A percentile compares a stretch with the other conserved stretches of the same genome.
These are phyloP conservation scores for Scytalidium lignicola DNA, from an alignment of 2,329 filamentous ascomycete species.

Conservation along the genomic window DNA sequence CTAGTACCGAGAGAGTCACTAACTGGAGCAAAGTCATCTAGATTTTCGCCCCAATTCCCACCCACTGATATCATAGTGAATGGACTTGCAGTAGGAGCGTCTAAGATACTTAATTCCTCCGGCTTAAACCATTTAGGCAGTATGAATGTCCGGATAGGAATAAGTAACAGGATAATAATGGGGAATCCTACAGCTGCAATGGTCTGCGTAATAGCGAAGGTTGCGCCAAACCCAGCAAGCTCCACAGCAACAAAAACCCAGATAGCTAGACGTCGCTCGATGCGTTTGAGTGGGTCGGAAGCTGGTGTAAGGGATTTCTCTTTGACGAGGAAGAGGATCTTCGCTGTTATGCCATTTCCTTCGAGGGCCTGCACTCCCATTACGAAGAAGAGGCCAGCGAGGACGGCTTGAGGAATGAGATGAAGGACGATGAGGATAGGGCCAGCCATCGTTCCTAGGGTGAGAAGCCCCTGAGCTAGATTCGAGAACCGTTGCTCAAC, in stretches of 20 bases:
- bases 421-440: constrained; percentile 70
- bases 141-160: constrained; percentile 60
- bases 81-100: constrained; percentile 65
- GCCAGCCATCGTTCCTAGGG: constrained; percentile 72
- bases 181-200: constrained; percentile 80
- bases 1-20: background rate
- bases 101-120: constrained; percentile 58
- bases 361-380: constrained; percentile 77
- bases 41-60: constrained; percentile 48
- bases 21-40: constrained; percentile 9
- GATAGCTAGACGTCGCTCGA: constrained; percentile 58
- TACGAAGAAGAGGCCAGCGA: constrained; percentile 78
- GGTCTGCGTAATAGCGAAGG: constrained; percentile 79
- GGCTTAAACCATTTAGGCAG: constrained; percentile 56
- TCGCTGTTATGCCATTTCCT: constrained; percentile 71
- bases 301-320: constrained; percentile 58
- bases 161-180: constrained; percentile 64
- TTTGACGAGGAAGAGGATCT: constrained; percentile 63
- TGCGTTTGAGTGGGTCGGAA: constrained; percentile 53
- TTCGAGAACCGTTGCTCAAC: constrained; percentile 79
- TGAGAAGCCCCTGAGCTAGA: constrained; percentile 70
- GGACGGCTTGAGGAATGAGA: constrained; percentile 72
- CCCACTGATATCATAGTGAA: constrained; percentile 75
- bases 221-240: constrained; percentile 66
- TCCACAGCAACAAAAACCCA: constrained; percentile 69